Conservation (phyloP, 495 filamentous ascomycete species). For the Beverwykella pulmonaria region DNA sequence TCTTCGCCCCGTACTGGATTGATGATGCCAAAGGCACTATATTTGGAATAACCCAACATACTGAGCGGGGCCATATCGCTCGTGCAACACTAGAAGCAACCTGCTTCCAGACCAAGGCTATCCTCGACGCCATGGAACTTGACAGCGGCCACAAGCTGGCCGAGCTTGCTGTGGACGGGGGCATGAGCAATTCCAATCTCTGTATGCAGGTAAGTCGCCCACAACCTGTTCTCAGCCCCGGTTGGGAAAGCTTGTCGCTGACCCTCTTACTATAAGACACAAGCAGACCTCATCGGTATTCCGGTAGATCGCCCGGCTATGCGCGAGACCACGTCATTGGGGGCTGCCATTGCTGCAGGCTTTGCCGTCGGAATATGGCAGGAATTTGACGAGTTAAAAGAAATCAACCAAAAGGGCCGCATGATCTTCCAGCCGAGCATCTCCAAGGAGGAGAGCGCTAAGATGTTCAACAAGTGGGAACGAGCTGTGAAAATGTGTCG, state of each 20-base stretch:
- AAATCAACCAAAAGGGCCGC: conserved; percentile 75
- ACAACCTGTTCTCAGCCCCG: conserved; percentile 14
- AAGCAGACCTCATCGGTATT: conserved; percentile 88
- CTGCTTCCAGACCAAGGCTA: conserved; percentile 93
- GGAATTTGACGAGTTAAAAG: conserved; percentile 73
- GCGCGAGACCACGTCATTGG: conserved; percentile 91
- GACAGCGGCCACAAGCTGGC: conserved; percentile 79
- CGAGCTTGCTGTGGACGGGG: conserved; percentile 85
- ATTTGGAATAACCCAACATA: conserved; percentile 92
- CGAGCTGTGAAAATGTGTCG: conserved; percentile 88
- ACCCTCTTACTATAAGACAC: conserved; percentile 57
- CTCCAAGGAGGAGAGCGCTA: conserved; percentile 58
- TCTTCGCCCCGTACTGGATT: conserved; percentile 99
- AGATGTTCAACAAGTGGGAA: conserved; percentile 79
- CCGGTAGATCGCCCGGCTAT: conserved; percentile 85
- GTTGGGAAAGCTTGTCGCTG: conserved; percentile 12
- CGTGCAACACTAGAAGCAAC: conserved; percentile 93
- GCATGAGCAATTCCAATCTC: conserved; percentile 90
- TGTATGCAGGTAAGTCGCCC: conserved; percentile 77
- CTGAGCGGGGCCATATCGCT: conserved; percentile 85
- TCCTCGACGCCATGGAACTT: conserved; percentile 91
- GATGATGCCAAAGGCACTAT: conserved; percentile 92
- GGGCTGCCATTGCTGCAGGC: conserved; percentile 91
- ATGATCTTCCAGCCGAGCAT: conserved; percentile 74
- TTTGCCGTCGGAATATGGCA: conserved; percentile 85